phyloP scores from a whole-genome alignment of 148 eudicot genomes.

The Dianthus caryophyllus region DNA sequence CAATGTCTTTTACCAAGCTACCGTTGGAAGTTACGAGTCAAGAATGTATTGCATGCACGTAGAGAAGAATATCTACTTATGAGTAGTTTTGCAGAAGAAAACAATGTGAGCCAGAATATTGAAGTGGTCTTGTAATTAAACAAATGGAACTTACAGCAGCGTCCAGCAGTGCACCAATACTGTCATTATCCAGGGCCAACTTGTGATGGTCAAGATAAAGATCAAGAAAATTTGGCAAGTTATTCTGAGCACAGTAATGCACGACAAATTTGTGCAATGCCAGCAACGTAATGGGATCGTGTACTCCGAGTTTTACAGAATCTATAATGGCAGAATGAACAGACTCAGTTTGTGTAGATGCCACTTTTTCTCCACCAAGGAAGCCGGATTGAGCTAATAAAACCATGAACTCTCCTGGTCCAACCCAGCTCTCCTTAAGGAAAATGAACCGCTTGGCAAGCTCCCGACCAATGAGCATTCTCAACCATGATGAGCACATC shows the following conservation, averaged over 20 bases:
- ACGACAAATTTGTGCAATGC: constrained; percentile 71
- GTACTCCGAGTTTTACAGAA: constrained; percentile 26
- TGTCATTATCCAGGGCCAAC: constrained; percentile 57
- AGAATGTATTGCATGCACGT: constrained; percentile 1
- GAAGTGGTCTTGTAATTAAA: neutral
- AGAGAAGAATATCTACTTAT: neutral
- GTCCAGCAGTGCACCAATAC: constrained; percentile 51
- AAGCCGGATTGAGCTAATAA: constrained; percentile 80
- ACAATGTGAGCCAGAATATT: neutral
- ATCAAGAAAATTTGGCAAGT: constrained; percentile 80
- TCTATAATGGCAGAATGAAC: constrained; percentile 36
- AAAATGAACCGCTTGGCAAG: constrained; percentile 70
- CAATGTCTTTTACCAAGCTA: neutral
- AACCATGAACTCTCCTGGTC: constrained; percentile 56
- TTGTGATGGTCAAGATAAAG: constrained; percentile 86
- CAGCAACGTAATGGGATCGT: constrained; percentile 41
- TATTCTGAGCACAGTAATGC: constrained; percentile 56
- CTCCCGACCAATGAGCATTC: constrained; percentile 61
- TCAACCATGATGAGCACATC: constrained; percentile 76
- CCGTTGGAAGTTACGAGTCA: neutral
- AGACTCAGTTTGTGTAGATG: constrained; percentile 29
- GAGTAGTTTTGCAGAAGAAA: neutral
- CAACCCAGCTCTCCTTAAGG: constrained; percentile 76
- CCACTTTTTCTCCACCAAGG: constrained; percentile 30
- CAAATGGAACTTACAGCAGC: constrained; percentile 57